Evolutionary conservation across 768 basidiomycete genomes (phyloP).

Genomic region (Gymnopilus dilepis): DNA sequence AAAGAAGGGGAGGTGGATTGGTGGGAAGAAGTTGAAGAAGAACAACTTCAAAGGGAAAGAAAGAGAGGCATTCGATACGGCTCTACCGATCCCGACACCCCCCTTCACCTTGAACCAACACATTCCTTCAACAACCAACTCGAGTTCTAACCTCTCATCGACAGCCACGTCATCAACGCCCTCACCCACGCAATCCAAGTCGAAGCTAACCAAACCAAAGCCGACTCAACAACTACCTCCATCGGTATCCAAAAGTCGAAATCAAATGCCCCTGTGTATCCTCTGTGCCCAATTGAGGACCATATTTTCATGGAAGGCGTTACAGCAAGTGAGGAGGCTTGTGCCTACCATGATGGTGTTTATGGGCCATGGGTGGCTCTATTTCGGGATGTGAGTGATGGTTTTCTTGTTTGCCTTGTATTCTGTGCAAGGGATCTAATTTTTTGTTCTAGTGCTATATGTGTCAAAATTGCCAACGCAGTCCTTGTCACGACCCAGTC

Average conservation of each 20-base stretch:
- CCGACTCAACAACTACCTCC: background rate
- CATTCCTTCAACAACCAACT: too few species aligned
- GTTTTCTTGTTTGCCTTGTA: background rate
- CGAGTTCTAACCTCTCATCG: too few species aligned
- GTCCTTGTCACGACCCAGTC: slow-evolving; percentile 18
- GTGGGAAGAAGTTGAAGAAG: slow-evolving; percentile 1
- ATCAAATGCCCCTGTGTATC: background rate
- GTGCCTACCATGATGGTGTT: slow-evolving; percentile 30
- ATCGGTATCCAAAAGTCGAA: background rate
- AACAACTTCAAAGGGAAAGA: background rate
- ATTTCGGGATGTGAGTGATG: slow-evolving; percentile 24
- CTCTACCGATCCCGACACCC: too few species aligned
- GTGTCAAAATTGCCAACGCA: slow-evolving; percentile 24
- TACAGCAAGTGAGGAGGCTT: slow-evolving; percentile 19
- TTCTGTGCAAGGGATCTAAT: background rate
- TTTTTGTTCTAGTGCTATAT: slow-evolving; percentile 14
- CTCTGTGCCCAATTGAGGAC: background rate
- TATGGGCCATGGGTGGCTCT: slow-evolving; percentile 25
- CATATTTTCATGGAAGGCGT: slow-evolving; percentile 17
- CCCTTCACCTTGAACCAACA: too few species aligned
- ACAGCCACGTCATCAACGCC: too few species aligned
- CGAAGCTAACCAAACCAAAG: too few species aligned
- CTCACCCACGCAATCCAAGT: too few species aligned
- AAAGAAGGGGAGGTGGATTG: background rate
- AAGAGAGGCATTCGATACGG: background rate